Evolutionary conservation across 371 early-diverging fungal species (phyloP).

Genomic region (Smittium culicis): DNA sequence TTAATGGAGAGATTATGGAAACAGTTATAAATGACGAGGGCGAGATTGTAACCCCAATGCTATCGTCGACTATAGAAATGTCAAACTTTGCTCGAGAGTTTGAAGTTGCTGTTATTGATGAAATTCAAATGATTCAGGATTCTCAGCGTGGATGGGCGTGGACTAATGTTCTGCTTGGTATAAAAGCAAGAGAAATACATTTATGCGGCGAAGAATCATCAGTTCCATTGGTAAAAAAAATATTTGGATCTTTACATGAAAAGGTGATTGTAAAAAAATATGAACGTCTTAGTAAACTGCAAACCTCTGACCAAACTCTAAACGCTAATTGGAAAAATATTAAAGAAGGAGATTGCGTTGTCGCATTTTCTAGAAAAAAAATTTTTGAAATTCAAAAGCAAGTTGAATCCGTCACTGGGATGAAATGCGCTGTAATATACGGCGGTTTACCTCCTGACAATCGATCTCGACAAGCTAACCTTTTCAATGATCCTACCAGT

Average conservation of each 20-base stretch:
- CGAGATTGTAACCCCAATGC: slow-evolving; percentile 31
- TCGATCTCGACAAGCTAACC: slow-evolving; percentile 69
- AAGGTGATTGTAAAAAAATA: slow-evolving; percentile 65
- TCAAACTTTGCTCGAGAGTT: slow-evolving; percentile 34
- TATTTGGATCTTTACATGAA: slow-evolving; percentile 59
- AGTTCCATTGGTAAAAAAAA: slow-evolving; percentile 59
- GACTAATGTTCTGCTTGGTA: slow-evolving; percentile 71
- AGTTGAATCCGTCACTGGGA: slow-evolving; percentile 59
- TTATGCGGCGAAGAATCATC: slow-evolving; percentile 86
- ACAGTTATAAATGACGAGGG: slow-evolving; percentile 21
- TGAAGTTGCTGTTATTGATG: slow-evolving; percentile 89
- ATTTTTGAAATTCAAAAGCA: slow-evolving; percentile 61
- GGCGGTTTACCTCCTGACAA: slow-evolving; percentile 88
- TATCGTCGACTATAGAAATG: slow-evolving; percentile 88
- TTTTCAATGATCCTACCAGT: slow-evolving; percentile 75
- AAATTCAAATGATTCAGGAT: slow-evolving; percentile 91
- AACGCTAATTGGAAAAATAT: slow-evolving; percentile 41
- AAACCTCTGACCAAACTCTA: slow-evolving; percentile 39
- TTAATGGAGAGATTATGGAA: slow-evolving; percentile 24
- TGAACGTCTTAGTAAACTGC: slow-evolving; percentile 57
- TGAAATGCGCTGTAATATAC: slow-evolving; percentile 83
- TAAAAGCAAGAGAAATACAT: slow-evolving; percentile 77
- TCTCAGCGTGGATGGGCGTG: slow-evolving; percentile 87
- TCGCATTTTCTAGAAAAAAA: slow-evolving; percentile 64
- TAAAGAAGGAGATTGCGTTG: slow-evolving; percentile 71